Conservation (phyloP, 2,329 filamentous ascomycete species). For the Madurella mycetomatis region DNA sequence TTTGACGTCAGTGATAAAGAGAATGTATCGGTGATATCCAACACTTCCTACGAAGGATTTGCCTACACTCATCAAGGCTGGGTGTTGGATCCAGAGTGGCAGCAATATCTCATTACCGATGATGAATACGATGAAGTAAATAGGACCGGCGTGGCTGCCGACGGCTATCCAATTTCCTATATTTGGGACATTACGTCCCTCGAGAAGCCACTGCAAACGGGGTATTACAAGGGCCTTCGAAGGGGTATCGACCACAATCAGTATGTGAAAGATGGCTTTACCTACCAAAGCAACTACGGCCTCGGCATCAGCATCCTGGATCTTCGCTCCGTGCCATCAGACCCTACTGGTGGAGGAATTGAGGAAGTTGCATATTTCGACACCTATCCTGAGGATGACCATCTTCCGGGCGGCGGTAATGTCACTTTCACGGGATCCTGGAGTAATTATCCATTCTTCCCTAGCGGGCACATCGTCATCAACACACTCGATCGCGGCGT, state of each 20-base stretch:
- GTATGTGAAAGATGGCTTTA: constrained; percentile 38
- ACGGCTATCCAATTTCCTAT: constrained; percentile 44
- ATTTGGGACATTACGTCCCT: constrained; percentile 45
- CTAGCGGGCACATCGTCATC: constrained; percentile 35
- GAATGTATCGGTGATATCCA: constrained; percentile 44
- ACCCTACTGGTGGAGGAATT: constrained; percentile 37
- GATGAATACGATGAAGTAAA: constrained; percentile 50
- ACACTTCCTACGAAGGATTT: constrained; percentile 53
- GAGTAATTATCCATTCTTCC: constrained; percentile 43
- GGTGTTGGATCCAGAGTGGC: constrained; percentile 42
- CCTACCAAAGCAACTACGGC: constrained; percentile 46
- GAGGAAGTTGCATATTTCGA: constrained; percentile 45
- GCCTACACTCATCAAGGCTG: constrained; percentile 55
- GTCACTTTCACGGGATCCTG: constrained; percentile 40
- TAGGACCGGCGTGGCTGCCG: constrained; percentile 35
- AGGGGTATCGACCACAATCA: constrained; percentile 44
- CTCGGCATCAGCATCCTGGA: constrained; percentile 37
- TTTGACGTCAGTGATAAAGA: constrained; percentile 50
- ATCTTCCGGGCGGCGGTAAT: constrained; percentile 31
- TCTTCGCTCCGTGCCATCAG: constrained; percentile 29
- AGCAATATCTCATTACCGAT: constrained; percentile 44
- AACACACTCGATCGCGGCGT: constrained; percentile 46
- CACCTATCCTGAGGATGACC: constrained; percentile 45
- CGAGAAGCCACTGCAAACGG: constrained; percentile 39
- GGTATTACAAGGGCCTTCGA: constrained; percentile 36